These are phyloP conservation scores for Steccherinum ochraceum DNA, from an alignment of 768 basidiomycete genomes.

Conservation along the genomic window DNA sequence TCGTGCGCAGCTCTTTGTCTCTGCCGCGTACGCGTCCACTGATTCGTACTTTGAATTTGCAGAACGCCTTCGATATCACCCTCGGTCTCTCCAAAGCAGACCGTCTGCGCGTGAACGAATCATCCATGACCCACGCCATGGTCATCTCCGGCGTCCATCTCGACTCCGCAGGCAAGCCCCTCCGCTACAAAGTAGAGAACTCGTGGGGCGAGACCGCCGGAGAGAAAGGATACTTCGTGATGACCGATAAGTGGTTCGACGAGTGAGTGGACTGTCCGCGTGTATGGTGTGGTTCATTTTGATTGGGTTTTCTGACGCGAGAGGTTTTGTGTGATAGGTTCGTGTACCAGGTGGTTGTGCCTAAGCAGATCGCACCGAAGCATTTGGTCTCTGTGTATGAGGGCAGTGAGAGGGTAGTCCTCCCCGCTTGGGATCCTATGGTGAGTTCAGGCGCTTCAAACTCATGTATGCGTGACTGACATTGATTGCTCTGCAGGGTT, in stretches of 20 bases:
- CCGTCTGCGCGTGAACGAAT: conserved; percentile 76
- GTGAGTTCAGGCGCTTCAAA: conserved; percentile 39
- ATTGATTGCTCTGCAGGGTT: conserved; percentile 5
- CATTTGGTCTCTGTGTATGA: conserved; percentile 82
- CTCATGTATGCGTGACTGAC: background rate
- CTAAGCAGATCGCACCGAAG: conserved; percentile 70
- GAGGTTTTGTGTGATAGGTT: conserved; percentile 37
- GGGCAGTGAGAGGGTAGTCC: conserved; percentile 49
- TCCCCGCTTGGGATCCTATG: conserved; percentile 95
- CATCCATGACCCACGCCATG: conserved; percentile 94
- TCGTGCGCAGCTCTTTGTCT: conserved; percentile 6
- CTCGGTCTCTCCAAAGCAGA: conserved; percentile 81
- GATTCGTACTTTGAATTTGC: background rate
- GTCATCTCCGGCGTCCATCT: conserved; percentile 91
- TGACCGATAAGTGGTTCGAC: conserved; percentile 91
- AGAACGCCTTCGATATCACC: conserved; percentile 80
- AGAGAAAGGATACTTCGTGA: conserved; percentile 85
- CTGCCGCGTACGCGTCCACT: background rate
- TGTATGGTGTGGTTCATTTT: background rate
- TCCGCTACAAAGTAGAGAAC: conserved; percentile 97
- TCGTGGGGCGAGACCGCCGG: conserved; percentile 80
- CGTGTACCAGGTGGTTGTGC: conserved; percentile 92
- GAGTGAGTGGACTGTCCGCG: conserved; percentile 71
- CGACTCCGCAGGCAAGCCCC: conserved; percentile 63
- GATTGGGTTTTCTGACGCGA: no score